These are phyloP conservation scores for Cylindrotheca closterium DNA, from an alignment of 108 stramenopile genomes.

Conservation along the genomic window DNA sequence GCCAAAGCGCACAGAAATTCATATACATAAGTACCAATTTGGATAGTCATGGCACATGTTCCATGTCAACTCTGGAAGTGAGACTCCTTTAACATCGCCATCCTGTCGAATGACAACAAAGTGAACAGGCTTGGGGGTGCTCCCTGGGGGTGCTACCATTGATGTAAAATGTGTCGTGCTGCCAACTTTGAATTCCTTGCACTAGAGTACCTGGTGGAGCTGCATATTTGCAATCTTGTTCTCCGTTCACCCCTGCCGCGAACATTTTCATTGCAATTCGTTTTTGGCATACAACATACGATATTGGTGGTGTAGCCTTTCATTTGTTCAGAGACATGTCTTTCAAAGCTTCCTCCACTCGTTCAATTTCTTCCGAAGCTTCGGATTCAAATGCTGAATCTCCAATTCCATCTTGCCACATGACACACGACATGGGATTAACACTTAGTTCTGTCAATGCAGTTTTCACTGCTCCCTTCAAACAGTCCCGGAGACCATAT, in stretches of 20 bases:
- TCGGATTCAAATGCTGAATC: conserved; percentile 44
- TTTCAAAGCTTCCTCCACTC: conserved; percentile 45
- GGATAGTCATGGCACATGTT: conserved; percentile 66
- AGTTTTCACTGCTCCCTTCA: conserved; percentile 41
- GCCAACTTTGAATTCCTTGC: conserved; percentile 46
- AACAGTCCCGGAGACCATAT: conserved; percentile 45
- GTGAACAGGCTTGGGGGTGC: conserved; percentile 63
- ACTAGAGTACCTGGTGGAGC: conserved; percentile 59
- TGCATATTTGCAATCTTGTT: conserved; percentile 39
- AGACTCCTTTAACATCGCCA: conserved; percentile 25
- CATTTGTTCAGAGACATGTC: too few species aligned
- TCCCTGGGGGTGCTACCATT: conserved; percentile 58
- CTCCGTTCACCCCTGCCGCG: conserved; percentile 26
- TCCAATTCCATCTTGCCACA: conserved; percentile 75
- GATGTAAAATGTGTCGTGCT: conserved; percentile 64
- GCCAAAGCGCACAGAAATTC: background rate
- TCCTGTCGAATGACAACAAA: conserved; percentile 52
- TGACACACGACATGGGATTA: conserved; percentile 48
- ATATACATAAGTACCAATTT: conserved; percentile 43
- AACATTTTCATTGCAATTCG: conserved; percentile 65
- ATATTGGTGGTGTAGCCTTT: conserved; percentile 27
- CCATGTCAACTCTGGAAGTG: conserved; percentile 50
- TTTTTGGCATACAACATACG: conserved; percentile 67
- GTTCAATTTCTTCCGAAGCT: conserved; percentile 53
- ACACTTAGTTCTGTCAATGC: conserved; percentile 51